A percentile compares a stretch with the other conserved stretches of the same genome.
These are phyloP conservation scores for Aspergillus carlsbadensis DNA, from an alignment of 495 filamentous ascomycete genomes.

Conservation along the genomic window DNA sequence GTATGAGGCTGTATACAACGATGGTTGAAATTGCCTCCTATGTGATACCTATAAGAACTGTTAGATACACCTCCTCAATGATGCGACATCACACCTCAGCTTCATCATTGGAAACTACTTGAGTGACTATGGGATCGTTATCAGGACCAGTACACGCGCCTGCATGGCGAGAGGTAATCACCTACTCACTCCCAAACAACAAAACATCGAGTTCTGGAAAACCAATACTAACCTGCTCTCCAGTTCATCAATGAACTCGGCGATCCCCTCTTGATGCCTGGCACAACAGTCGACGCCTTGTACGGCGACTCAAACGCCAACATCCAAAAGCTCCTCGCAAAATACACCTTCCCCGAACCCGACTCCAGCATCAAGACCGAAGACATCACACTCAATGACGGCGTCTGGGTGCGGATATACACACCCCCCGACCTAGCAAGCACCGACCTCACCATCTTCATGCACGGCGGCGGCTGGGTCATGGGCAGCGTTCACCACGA, in stretches of 20 bases:
- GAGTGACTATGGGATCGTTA: background rate
- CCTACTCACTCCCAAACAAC: background rate
- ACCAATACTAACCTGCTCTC: background rate
- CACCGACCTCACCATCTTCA: constrained; percentile 6
- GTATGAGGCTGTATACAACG: too few species aligned
- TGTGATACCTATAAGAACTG: too few species aligned
- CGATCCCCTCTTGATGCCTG: background rate
- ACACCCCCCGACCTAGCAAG: background rate
- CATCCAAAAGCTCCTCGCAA: constrained; percentile 4
- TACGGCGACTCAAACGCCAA: background rate
- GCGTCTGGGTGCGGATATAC: constrained; percentile 4
- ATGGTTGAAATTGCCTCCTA: too few species aligned
- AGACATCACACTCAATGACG: background rate
- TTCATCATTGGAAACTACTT: background rate
- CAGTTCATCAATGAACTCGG: constrained; percentile 3
- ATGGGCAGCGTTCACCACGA: constrained; percentile 13
- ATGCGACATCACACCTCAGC: background rate
- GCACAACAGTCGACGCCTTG: background rate
- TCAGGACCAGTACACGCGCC: background rate
- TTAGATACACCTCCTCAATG: background rate
- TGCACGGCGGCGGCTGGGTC: constrained; percentile 12
- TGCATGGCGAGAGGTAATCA: background rate
- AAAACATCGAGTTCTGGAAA: background rate
- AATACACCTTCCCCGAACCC: background rate
- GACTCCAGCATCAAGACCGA: background rate